These are phyloP conservation scores for Artemisia tridentata DNA, from an alignment of 129 eudicot species.

Conservation along the genomic window DNA sequence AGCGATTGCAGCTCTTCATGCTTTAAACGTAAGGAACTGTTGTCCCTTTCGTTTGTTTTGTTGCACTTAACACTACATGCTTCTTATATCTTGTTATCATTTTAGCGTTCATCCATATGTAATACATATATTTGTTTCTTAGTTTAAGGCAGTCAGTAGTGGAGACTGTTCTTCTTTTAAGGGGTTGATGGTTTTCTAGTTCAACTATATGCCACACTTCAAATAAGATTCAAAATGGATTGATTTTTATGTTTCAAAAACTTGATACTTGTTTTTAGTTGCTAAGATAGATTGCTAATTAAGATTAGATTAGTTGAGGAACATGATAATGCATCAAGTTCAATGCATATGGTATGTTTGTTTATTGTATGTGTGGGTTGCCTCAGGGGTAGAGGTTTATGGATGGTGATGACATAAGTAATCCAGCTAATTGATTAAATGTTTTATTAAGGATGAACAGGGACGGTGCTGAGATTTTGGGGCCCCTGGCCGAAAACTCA, in stretches of 20 bases:
- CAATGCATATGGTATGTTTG: too few relatives aligned
- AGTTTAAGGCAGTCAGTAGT: not conserved
- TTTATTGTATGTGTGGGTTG: too few relatives aligned
- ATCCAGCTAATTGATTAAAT: not conserved
- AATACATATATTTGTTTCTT: not conserved
- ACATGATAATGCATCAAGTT: not conserved
- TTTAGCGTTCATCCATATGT: not conserved
- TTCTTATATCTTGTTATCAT: conserved; percentile 2
- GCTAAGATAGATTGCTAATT: not conserved
- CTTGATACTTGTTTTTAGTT: not conserved
- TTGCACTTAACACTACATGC: not conserved
- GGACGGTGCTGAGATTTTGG: too few relatives aligned
- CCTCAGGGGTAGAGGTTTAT: too few relatives aligned
- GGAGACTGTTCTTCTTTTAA: not conserved
- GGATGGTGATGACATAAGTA: not conserved
- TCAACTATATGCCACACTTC: not conserved
- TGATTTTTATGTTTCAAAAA: not conserved
- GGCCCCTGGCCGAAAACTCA: too few relatives aligned
- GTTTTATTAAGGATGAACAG: too few relatives aligned
- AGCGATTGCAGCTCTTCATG: conserved; percentile 72
- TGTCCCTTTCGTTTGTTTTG: not conserved
- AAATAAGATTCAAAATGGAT: not conserved
- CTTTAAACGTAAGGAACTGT: conserved; percentile 61
- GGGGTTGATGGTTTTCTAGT: conserved; percentile 14
- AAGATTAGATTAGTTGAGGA: not conserved